A percentile compares a stretch with the other conserved stretches of the same genome.
phyloP scores from a whole-genome alignment of 2,329 filamentous ascomycete genomes.

The Huntiella omanensis region DNA sequence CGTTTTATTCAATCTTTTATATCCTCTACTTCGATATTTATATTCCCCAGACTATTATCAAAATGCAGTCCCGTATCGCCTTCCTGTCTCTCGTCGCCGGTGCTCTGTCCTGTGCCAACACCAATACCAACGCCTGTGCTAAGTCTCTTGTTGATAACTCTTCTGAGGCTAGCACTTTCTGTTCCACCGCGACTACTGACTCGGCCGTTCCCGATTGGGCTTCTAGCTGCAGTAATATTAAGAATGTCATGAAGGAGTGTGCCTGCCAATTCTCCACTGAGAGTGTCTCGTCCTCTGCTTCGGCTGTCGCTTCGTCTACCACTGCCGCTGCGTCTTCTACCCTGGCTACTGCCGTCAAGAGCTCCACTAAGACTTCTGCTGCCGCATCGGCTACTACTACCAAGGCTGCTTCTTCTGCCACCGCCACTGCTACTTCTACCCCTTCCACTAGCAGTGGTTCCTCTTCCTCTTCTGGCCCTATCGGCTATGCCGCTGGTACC shows the following conservation, averaged over 20 bases:
- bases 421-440: slow-evolving; percentile 1
- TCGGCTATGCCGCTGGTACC: slow-evolving; percentile 21
- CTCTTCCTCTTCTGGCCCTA: slow-evolving; percentile 13
- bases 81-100: slow-evolving; percentile 7
- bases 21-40: background rate
- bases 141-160: slow-evolving; percentile 12
- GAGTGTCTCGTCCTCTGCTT: background rate
- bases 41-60: slow-evolving; percentile 1
- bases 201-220: slow-evolving; percentile 17
- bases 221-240: slow-evolving; percentile 16
- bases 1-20: slow-evolving; percentile 5
- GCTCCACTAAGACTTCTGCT: background rate
- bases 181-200: slow-evolving; percentile 15
- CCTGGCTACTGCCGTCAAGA: background rate
- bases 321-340: background rate
- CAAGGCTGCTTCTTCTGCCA: background rate
- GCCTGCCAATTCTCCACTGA: slow-evolving; percentile 16
- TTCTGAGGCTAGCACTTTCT: slow-evolving; percentile 12
- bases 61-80: slow-evolving; percentile 8
- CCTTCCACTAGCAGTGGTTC: slow-evolving; percentile 8
- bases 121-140: slow-evolving; percentile 13
- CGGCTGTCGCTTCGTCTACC: background rate
- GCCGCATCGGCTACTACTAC: background rate
- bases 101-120: slow-evolving; percentile 7
- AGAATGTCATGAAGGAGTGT: slow-evolving; percentile 18